These are phyloP conservation scores for Arthrobotrys sphaeroides DNA, from an alignment of 2,329 filamentous ascomycete genomes.

Conservation along the genomic window DNA sequence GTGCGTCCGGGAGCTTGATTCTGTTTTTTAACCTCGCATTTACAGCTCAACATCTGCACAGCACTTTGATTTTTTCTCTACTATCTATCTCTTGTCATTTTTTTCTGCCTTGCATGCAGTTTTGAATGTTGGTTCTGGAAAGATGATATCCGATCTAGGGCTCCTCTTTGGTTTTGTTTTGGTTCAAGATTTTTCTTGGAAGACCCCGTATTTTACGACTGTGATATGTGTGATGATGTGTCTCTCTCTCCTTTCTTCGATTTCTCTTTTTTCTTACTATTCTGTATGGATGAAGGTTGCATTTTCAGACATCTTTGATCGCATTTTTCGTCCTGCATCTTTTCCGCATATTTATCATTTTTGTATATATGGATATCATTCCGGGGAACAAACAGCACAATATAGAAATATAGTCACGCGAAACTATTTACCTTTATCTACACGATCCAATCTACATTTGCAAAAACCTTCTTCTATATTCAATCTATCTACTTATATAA, in stretches of 20 bases:
- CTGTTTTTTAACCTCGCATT: not conserved
- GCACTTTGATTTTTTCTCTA: not conserved
- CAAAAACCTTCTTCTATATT: no score
- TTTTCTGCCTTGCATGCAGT: not conserved
- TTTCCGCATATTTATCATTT: not conserved
- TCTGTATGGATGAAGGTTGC: slow-evolving; percentile 5
- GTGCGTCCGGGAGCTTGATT: not conserved
- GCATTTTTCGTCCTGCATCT: slow-evolving; percentile 19
- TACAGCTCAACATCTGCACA: not conserved
- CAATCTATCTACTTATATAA: not conserved
- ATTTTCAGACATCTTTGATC: not conserved
- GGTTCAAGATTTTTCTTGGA: not conserved
- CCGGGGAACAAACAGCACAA: not conserved
- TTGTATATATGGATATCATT: slow-evolving; percentile 27
- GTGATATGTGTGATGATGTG: not conserved
- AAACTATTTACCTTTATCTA: not conserved
- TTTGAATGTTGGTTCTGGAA: no score
- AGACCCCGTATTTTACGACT: slow-evolving; percentile 10
- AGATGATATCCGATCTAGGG: slow-evolving; percentile 8
- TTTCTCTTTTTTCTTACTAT: slow-evolving; percentile 8
- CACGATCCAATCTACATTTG: no score
- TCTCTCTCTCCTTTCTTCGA: not conserved
- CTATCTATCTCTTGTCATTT: not conserved
- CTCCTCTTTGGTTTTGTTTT: slow-evolving; percentile 7
- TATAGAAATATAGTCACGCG: slow-evolving; percentile 4